phyloP scores from a whole-genome alignment of 75 land plant species.

The Cryptomeria japonica region DNA sequence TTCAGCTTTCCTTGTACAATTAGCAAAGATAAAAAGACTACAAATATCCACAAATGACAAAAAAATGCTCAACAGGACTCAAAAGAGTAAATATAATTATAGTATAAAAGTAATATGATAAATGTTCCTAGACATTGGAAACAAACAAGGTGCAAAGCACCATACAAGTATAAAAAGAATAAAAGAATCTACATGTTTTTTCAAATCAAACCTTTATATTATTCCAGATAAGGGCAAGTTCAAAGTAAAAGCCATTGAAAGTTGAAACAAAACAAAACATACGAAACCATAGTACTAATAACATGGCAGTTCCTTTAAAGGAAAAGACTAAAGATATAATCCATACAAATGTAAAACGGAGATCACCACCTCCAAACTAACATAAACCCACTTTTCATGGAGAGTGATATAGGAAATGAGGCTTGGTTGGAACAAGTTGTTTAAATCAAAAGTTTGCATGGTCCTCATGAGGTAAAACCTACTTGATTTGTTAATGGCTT shows the following conservation, averaged over 20 bases:
- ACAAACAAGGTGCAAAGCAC: neutral
- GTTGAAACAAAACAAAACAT: neutral
- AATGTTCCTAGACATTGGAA: neutral
- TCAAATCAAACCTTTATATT: neutral
- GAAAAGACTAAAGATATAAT: neutral
- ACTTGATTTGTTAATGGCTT: no score
- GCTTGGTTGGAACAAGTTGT: no score
- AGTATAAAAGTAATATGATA: neutral
- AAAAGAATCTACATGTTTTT: neutral
- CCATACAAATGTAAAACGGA: neutral
- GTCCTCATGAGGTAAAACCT: no score
- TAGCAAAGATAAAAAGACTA: neutral
- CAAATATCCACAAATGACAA: neutral
- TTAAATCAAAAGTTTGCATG: no score
- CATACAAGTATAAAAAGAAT: neutral
- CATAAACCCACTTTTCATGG: no score
- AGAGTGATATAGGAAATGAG: no score
- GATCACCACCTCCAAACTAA: no score
- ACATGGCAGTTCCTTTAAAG: neutral
- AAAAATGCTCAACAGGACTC: neutral
- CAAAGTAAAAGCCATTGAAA: neutral
- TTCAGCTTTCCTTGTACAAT: neutral
- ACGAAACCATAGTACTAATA: neutral
- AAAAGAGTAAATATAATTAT: neutral
- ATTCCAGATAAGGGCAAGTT: neutral